Percentiles rank a stretch among this genome's conserved stretches.
phyloP scores from a whole-genome alignment of 2,329 filamentous ascomycete genomes.

The Cytospora chrysosperma region DNA sequence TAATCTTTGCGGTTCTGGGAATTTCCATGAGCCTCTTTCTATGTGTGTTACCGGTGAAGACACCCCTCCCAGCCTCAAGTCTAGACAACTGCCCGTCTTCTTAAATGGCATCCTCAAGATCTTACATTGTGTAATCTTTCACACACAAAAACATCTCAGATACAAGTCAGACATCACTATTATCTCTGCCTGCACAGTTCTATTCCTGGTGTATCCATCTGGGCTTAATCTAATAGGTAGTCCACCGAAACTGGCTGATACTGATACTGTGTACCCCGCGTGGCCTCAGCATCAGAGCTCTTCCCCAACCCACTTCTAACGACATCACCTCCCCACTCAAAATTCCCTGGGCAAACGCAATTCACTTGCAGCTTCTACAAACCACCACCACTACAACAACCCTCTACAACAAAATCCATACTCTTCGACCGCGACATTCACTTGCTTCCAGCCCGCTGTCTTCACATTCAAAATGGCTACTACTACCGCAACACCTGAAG shows the following conservation, averaged over 20 bases:
- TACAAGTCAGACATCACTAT: background rate
- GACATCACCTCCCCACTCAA: conserved; percentile 19
- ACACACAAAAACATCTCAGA: background rate
- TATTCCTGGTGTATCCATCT: background rate
- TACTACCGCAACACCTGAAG: conserved; percentile 38
- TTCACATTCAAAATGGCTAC: conserved; percentile 30
- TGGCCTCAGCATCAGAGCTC: conserved; percentile 12
- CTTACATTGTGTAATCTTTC: background rate
- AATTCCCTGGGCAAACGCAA: conserved; percentile 20
- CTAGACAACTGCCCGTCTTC: background rate
- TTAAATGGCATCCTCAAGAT: background rate
- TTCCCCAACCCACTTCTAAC: conserved; percentile 12
- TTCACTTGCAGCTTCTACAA: conserved; percentile 15
- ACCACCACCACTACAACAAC: background rate
- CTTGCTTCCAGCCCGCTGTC: background rate
- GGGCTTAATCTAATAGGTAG: background rate
- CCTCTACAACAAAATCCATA: background rate
- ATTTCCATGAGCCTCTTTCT: conserved; percentile 12
- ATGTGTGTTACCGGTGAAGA: conserved; percentile 3
- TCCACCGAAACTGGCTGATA: background rate
- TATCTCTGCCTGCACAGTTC: background rate
- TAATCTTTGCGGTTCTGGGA: conserved; percentile 13
- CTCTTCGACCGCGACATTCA: conserved; percentile 1
- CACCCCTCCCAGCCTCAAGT: conserved; percentile 4
- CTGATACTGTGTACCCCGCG: conserved; percentile 13